These are phyloP conservation scores for Phylloporus sp. DNA, from an alignment of 768 basidiomycete genomes.

Conservation along the genomic window DNA sequence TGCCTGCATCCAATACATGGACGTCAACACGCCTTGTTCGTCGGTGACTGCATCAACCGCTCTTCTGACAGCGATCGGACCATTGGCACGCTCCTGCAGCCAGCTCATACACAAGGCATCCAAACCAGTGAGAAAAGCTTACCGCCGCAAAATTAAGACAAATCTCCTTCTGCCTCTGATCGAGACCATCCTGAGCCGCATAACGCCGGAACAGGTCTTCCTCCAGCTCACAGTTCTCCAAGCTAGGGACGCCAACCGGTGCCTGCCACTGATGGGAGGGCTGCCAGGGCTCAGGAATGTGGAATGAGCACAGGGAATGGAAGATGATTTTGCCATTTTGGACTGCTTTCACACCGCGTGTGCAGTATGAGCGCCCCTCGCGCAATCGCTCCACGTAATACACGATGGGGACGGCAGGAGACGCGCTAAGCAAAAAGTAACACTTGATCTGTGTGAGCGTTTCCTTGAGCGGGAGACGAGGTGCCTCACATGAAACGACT, in stretches of 20 bases:
- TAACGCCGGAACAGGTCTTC: constrained; percentile 38
- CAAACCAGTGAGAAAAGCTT: constrained; percentile 13
- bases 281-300: constrained; percentile 74
- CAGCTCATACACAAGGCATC: constrained; percentile 24
- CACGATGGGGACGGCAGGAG: constrained; percentile 67
- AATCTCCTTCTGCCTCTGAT: constrained; percentile 33
- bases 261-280: constrained; percentile 64
- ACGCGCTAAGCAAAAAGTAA: constrained; percentile 77
- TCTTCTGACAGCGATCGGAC: constrained; percentile 65
- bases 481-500: constrained; percentile 68
- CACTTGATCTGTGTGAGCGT: constrained; percentile 44
- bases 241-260: constrained; percentile 49
- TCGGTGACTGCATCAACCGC: constrained; percentile 42
- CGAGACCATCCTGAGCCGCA: constrained; percentile 27
- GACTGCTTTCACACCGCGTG: constrained; percentile 58
- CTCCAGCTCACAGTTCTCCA: constrained; percentile 63
- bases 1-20: constrained; percentile 81
- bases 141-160: constrained; percentile 28
- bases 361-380: constrained; percentile 70
- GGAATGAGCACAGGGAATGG: constrained; percentile 78
- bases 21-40: constrained; percentile 45
- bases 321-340: constrained; percentile 52
- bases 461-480: neutral
- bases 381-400: constrained; percentile 77
- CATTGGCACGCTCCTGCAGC: constrained; percentile 57